Base-by-base conservation (phyloP, 495 filamentous ascomycete species). In the Rostrohypoxylon terebratum region DNA sequence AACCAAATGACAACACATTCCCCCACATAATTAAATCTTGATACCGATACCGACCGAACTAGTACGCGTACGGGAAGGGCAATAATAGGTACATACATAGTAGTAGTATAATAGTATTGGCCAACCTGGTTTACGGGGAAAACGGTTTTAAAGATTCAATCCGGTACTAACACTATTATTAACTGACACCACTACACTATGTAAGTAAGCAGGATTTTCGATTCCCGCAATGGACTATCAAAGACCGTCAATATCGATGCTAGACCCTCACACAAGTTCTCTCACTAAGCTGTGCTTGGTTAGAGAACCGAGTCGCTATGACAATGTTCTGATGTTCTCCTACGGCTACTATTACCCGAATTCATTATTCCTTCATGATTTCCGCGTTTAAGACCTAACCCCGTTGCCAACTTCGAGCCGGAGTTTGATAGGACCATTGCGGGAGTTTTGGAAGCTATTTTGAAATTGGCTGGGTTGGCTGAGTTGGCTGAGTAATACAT, bases 21-120 rank as follows among this genome's bases (percentile, higher is more conserved):
- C 67, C 67, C 67, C 67, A 69, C 67, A 64, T 69, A 63, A n/a
- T n/a, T n/a, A n/a, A 40, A 25, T 51, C 59, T 58, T 63, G 59
- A 69, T 54, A 47, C 57, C 40, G 59, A 69, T 54, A 47, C 57
- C 40, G 33, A 60, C 21, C 21, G 23, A 21, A 5, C 13, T 33
- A n/a, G n/a, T n/a, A 59, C 42, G 40, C 33, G 16, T 68, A 69
- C 47, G 58, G 42, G 47, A 42, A 59, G 40, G 59, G 53, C 63
- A 34, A n/a, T n/a, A n/a, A n/a, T n/a, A n/a, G n/a, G n/a, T n/a
- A n/a, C n/a, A n/a, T n/a, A n/a, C n/a, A n/a, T n/a, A n/a, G n/a
- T n/a, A n/a, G n/a, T n/a, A n/a, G n/a, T n/a, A n/a, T n/a, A n/a
- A n/a, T n/a, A n/a, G 57, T 21, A 45, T 38, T 58, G 36, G 23